Conservation (phyloP, 1,284 basidiomycete genomes). For the Cerrena zonata region DNA sequence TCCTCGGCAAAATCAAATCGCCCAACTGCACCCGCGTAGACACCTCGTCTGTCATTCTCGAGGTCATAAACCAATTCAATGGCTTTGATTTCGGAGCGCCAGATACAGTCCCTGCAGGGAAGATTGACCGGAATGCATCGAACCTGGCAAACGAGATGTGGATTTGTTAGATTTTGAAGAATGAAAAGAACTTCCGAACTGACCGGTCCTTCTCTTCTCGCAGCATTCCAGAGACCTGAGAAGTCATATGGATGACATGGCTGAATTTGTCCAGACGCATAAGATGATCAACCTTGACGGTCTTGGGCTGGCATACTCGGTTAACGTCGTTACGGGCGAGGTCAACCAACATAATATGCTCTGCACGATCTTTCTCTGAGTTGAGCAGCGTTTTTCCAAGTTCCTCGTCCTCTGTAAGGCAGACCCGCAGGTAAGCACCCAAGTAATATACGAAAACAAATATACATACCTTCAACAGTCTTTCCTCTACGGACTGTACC, state of each 20-base stretch:
- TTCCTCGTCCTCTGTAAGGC: slow-evolving; percentile 72
- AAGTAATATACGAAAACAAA: not conserved
- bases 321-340: slow-evolving; percentile 99
- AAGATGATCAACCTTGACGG: slow-evolving; percentile 92
- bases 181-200: slow-evolving; percentile 1
- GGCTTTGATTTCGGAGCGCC: slow-evolving; percentile 98
- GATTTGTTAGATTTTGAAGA: not conserved
- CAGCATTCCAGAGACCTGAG: slow-evolving; percentile 86
- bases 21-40: slow-evolving; percentile 96
- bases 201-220: slow-evolving; percentile 81
- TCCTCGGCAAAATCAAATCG: slow-evolving; percentile 93
- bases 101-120: slow-evolving; percentile 98
- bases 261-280: slow-evolving; percentile 95
- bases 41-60: slow-evolving; percentile 86
- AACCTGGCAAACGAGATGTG: slow-evolving; percentile 52
- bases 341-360: slow-evolving; percentile 99
- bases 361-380: slow-evolving; percentile 92
- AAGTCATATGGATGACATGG: slow-evolving; percentile 97
- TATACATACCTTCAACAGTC: slow-evolving; percentile 63
- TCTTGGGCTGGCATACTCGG: slow-evolving; percentile 90
- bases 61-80: slow-evolving; percentile 88
- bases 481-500: slow-evolving; percentile 89
- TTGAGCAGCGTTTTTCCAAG: slow-evolving; percentile 71
- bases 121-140: slow-evolving; percentile 97
- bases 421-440: not conserved